These are phyloP conservation scores for Hibiscus trionum DNA, from an alignment of 345 rosid species.

Conservation along the genomic window DNA sequence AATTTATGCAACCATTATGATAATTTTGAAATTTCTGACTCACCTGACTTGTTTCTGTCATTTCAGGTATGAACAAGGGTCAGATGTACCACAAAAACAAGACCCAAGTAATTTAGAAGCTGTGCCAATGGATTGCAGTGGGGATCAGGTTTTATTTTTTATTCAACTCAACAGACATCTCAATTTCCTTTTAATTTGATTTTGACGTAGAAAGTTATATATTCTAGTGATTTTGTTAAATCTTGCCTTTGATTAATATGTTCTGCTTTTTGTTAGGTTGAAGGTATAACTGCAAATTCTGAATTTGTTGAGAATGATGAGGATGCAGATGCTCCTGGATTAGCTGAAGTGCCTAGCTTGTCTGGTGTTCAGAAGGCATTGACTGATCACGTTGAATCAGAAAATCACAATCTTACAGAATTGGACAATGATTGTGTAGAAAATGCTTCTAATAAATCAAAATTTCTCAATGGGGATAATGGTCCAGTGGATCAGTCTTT, in stretches of 20 bases:
- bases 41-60: not conserved
- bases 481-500: slow-evolving; percentile 21
- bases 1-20: not conserved
- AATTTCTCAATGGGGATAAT: slow-evolving; percentile 21
- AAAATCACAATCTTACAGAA: slow-evolving; percentile 30
- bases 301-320: slow-evolving; percentile 62
- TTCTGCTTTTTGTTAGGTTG: slow-evolving; percentile 34
- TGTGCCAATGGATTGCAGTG: slow-evolving; percentile 30
- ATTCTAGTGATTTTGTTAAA: not conserved
- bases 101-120: slow-evolving; percentile 33
- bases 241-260: not conserved
- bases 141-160: slow-evolving; percentile 43
- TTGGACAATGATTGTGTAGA: slow-evolving; percentile 24
- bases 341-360: slow-evolving; percentile 63
- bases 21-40: not conserved
- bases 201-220: not conserved
- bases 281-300: slow-evolving; percentile 31
- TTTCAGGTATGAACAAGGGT: slow-evolving; percentile 45
- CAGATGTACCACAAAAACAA: slow-evolving; percentile 27
- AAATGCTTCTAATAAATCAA: slow-evolving; percentile 24
- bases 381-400: slow-evolving; percentile 61
- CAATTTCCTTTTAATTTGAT: slow-evolving; percentile 3
- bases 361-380: slow-evolving; percentile 55
- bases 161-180: not conserved
- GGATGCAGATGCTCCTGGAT: slow-evolving; percentile 86